phyloP scores from a whole-genome alignment of 2,329 filamentous ascomycete genomes.

The Geosmithia putterillii region DNA sequence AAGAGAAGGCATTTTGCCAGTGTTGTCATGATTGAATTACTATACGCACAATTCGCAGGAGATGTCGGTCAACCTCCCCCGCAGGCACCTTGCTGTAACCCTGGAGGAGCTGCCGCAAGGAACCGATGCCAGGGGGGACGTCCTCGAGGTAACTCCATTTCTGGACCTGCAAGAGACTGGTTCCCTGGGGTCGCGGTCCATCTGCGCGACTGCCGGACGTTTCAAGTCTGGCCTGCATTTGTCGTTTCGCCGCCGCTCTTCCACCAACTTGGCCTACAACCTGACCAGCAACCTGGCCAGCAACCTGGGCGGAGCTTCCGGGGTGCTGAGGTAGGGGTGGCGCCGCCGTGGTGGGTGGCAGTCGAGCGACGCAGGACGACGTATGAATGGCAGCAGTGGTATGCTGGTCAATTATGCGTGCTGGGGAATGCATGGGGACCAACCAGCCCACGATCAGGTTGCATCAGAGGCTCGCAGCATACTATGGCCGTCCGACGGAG shows the following conservation, averaged over 20 bases:
- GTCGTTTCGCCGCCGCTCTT: not conserved
- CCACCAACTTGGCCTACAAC: not conserved
- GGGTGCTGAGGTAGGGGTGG: not conserved
- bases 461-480: not conserved
- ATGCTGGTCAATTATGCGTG: too few species aligned
- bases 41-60: constrained; percentile 21
- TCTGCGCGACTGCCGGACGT: not conserved
- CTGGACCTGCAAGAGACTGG: constrained; percentile 17
- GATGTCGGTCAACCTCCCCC: constrained; percentile 20
- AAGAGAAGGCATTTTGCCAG: not conserved
- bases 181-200: not conserved
- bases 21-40: not conserved
- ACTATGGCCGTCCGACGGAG: not conserved
- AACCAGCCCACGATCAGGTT: too few species aligned
- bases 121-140: constrained; percentile 21
- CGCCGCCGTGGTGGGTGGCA: not conserved
- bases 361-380: too few species aligned
- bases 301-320: too few species aligned
- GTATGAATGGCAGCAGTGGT: too few species aligned
- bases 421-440: too few species aligned
- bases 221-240: not conserved
- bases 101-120: constrained; percentile 21
- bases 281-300: too few species aligned
- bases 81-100: constrained; percentile 24
- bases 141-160: constrained; percentile 23